Percentiles rank a stretch among this genome's conserved stretches.
phyloP scores from a whole-genome alignment of 176 grass and related monocot species.

The Alloteropsis semialata region DNA sequence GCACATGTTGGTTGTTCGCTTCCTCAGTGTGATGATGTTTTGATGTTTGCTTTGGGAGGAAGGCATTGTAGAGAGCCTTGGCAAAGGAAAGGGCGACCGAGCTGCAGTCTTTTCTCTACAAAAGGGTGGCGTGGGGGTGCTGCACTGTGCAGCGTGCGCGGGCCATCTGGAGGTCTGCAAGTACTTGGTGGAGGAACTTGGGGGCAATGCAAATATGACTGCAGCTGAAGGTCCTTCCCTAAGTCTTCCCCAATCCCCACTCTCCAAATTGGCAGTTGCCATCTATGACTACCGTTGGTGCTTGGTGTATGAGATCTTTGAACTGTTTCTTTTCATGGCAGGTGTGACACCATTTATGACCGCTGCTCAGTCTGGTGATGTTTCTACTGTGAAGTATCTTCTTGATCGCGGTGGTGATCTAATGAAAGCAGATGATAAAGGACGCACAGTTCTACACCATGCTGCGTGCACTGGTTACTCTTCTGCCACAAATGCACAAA shows the following conservation, averaged over 20 bases:
- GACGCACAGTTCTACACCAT: slow-evolving; percentile 26
- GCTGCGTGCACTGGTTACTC: neutral
- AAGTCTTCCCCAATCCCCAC: neutral
- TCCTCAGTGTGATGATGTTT: neutral
- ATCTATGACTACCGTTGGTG: neutral
- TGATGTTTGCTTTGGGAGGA: neutral
- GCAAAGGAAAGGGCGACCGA: neutral
- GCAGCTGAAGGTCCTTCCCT: neutral
- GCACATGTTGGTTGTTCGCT: neutral
- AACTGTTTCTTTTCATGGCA: neutral
- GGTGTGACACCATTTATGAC: slow-evolving; percentile 18
- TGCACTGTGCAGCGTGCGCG: neutral
- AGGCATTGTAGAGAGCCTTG: neutral
- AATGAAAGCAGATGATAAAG: slow-evolving; percentile 16
- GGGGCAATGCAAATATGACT: slow-evolving; percentile 14
- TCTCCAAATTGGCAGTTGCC: neutral
- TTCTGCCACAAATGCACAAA: neutral
- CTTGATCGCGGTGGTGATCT: slow-evolving; percentile 29
- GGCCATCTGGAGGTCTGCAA: slow-evolving; percentile 32
- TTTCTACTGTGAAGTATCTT: slow-evolving; percentile 23
- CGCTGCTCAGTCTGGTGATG: slow-evolving; percentile 10
- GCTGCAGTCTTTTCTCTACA: neutral
- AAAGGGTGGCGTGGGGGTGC: neutral
- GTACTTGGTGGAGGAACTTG: slow-evolving; percentile 35
- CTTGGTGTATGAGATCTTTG: neutral